These are phyloP conservation scores for Trichoderma pleuroti DNA, from an alignment of 2,329 filamentous ascomycete species.

Conservation along the genomic window DNA sequence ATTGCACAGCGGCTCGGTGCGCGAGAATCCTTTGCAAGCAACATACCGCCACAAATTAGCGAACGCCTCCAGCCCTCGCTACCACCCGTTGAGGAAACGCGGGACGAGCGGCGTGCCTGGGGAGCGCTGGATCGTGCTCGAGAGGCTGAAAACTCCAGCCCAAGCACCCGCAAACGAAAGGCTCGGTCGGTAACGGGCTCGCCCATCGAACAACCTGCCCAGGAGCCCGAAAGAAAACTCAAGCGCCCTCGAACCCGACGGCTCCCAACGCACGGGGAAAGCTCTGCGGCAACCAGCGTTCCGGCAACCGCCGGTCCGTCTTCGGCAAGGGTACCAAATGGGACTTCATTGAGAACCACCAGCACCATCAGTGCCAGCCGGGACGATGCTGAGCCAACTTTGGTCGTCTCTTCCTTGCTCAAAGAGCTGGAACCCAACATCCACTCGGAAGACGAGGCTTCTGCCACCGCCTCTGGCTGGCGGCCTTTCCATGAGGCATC, in stretches of 20 bases:
- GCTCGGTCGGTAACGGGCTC: constrained; percentile 66
- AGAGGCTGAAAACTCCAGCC: constrained; percentile 56
- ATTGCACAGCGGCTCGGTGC: constrained; percentile 79
- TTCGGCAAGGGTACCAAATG: constrained; percentile 23
- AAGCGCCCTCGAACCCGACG: constrained; percentile 83
- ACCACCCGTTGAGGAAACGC: constrained; percentile 65
- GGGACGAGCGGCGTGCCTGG: constrained; percentile 83
- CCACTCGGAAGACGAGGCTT: constrained; percentile 53
- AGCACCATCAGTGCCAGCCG: constrained; percentile 20
- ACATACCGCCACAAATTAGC: constrained; percentile 55
- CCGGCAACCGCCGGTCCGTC: constrained; percentile 32
- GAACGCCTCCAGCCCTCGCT: constrained; percentile 58
- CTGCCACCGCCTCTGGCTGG: constrained; percentile 28
- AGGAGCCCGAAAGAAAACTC: constrained; percentile 74
- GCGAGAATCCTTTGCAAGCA: constrained; percentile 65
- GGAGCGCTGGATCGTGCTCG: constrained; percentile 83
- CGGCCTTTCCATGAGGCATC: constrained; percentile 36
- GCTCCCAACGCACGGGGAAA: constrained; percentile 48
- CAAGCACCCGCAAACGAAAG: constrained; percentile 69
- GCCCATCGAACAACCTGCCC: constrained; percentile 58
- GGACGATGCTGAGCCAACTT: constrained; percentile 61
- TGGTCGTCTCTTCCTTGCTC: constrained; percentile 80
- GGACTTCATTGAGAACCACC: constrained; percentile 26
- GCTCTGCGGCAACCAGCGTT: constrained; percentile 41
- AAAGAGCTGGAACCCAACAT: constrained; percentile 77